Evolutionary conservation across 768 basidiomycete species (phyloP).

Genomic region (Pholiota conissans): DNA sequence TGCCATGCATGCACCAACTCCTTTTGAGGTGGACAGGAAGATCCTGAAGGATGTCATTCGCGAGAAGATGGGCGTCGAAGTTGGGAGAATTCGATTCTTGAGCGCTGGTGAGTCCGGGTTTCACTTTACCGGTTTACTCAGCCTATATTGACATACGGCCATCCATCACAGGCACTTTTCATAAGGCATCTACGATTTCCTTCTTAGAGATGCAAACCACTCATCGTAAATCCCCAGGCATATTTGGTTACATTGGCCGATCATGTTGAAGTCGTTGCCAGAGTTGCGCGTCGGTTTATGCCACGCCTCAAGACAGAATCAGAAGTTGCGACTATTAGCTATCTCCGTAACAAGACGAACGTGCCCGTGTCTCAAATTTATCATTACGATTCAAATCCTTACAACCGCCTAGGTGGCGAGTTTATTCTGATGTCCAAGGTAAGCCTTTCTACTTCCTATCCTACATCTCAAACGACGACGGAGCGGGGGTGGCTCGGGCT

Average conservation of each 20-base stretch:
- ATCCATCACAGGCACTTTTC: constrained; percentile 71
- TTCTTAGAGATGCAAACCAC: neutral
- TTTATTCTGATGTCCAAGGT: constrained; percentile 89
- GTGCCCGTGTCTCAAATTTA: constrained; percentile 78
- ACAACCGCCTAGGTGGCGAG: constrained; percentile 82
- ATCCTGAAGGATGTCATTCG: constrained; percentile 76
- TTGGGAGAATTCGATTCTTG: constrained; percentile 71
- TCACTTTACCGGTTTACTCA: constrained; percentile 11
- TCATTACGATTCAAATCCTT: constrained; percentile 80
- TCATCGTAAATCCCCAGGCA: constrained; percentile 43
- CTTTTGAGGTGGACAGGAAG: constrained; percentile 75
- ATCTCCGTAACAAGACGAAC: constrained; percentile 65
- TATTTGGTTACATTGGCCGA: constrained; percentile 72
- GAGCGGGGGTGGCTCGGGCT: no score
- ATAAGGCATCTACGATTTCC: constrained; percentile 51
- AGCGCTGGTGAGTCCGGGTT: constrained; percentile 59
- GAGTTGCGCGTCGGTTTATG: constrained; percentile 85
- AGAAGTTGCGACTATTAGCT: constrained; percentile 84
- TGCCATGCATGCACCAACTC: constrained; percentile 57
- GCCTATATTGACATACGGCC: neutral
- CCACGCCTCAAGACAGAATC: constrained; percentile 85
- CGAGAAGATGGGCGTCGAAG: constrained; percentile 65
- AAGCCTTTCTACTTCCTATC: constrained; percentile 18
- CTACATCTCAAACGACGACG: neutral
- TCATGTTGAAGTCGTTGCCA: constrained; percentile 64